phyloP scores from a whole-genome alignment of 1,284 basidiomycete genomes.

The Microbotryum scabiosae region DNA sequence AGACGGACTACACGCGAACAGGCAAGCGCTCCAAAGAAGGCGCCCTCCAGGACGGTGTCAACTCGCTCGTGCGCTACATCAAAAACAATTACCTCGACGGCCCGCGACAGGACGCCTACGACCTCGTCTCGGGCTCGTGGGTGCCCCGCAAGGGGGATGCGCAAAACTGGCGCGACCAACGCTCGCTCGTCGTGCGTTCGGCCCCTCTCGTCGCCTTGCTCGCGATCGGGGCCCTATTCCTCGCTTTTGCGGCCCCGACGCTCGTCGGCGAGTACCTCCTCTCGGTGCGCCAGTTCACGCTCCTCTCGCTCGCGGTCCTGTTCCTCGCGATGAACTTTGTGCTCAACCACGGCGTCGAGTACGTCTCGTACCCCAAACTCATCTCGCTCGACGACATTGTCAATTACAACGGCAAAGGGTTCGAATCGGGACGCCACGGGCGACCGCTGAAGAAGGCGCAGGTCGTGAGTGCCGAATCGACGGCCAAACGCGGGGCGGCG shows the following conservation, averaged over 20 bases:
- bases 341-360: constrained; percentile 68
- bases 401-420: constrained; percentile 79
- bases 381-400: constrained; percentile 75
- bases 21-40: constrained; percentile 79
- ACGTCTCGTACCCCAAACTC: constrained; percentile 90
- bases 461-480: constrained; percentile 13
- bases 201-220: constrained; percentile 66
- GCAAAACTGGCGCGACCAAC: constrained; percentile 55
- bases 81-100: constrained; percentile 99
- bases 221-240: constrained; percentile 75
- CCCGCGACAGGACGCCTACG: constrained; percentile 85
- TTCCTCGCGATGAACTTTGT: constrained; percentile 59
- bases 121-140: constrained; percentile 89
- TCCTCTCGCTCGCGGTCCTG: constrained; percentile 54
- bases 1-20: constrained; percentile 93
- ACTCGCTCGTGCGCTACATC: constrained; percentile 77
- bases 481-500: constrained; percentile 13
- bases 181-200: constrained; percentile 70
- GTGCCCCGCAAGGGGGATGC: constrained; percentile 49
- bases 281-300: constrained; percentile 46
- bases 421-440: constrained; percentile 65
- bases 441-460: constrained; percentile 39
- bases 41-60: constrained; percentile 74
- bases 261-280: constrained; percentile 46
- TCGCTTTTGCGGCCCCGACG: constrained; percentile 71